phyloP scores from a whole-genome alignment of 768 basidiomycete genomes.

The Nidularia sp. region DNA sequence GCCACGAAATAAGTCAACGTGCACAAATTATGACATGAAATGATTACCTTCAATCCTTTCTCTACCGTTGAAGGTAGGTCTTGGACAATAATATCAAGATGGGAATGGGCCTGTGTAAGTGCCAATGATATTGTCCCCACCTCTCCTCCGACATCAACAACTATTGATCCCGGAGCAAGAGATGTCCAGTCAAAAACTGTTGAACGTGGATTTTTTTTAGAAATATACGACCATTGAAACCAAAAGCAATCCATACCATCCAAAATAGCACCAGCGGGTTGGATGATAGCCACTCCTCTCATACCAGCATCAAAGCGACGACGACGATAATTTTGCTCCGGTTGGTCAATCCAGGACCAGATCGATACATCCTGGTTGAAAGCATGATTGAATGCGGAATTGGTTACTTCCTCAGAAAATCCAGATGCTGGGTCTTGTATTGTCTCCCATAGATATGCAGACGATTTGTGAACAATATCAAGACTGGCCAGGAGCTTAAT shows the following conservation, averaged over 20 bases:
- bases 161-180: background rate
- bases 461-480: conserved; percentile 16
- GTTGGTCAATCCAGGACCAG: conserved; percentile 13
- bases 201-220: too few species aligned
- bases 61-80: background rate
- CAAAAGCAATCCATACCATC: conserved; percentile 7
- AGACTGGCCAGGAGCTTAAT: conserved; percentile 7
- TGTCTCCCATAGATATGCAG: conserved; percentile 20
- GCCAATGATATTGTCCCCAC: background rate
- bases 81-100: background rate
- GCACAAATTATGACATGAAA: background rate
- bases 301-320: conserved; percentile 21
- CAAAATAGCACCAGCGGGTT: conserved; percentile 11
- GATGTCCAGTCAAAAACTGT: background rate
- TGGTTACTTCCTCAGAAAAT: conserved; percentile 10
- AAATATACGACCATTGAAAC: background rate
- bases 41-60: background rate
- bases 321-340: conserved; percentile 18
- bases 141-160: background rate
- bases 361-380: conserved; percentile 10
- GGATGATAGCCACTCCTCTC: conserved; percentile 13
- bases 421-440: conserved; percentile 14
- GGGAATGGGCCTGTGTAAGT: background rate
- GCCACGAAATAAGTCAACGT: background rate
- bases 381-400: conserved; percentile 12